These are phyloP conservation scores for Penicillium sp. DNA, from an alignment of 2,329 filamentous ascomycete species.

Conservation along the genomic window DNA sequence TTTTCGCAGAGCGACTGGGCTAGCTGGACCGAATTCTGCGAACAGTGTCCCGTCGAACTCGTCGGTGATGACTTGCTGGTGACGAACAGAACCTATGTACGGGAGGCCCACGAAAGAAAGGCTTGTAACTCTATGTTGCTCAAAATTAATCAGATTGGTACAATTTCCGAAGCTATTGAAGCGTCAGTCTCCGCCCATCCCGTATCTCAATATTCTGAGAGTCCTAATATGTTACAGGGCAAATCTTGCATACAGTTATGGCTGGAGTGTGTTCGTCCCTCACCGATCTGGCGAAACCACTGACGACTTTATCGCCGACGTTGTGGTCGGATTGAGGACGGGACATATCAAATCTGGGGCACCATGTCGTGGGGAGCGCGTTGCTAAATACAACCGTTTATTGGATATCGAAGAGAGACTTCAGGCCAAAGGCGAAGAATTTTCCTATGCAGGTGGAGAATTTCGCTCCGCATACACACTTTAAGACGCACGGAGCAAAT, in stretches of 20 bases:
- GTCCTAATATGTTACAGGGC: constrained; percentile 22
- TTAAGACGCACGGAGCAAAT: neutral
- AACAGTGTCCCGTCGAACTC: constrained; percentile 36
- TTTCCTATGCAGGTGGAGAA: constrained; percentile 28
- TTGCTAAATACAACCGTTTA: constrained; percentile 48
- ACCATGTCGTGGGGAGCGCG: constrained; percentile 44
- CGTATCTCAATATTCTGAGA: neutral
- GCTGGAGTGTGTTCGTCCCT: constrained; percentile 47
- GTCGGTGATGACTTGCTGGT: constrained; percentile 47
- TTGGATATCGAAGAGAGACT: constrained; percentile 46
- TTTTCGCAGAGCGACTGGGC: constrained; percentile 46
- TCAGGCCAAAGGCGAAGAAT: constrained; percentile 23
- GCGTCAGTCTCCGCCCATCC: constrained; percentile 37
- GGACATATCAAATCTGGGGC: constrained; percentile 47
- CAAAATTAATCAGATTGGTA: constrained; percentile 50
- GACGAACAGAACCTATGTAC: constrained; percentile 41
- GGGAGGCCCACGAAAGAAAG: constrained; percentile 37
- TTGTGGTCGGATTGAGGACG: constrained; percentile 40
- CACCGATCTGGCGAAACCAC: constrained; percentile 48
- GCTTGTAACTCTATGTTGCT: constrained; percentile 46
- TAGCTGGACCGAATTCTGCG: constrained; percentile 39
- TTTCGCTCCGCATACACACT: neutral
- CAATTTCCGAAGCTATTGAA: constrained; percentile 42
- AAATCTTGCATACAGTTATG: constrained; percentile 33
- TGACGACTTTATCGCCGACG: constrained; percentile 49